Evolutionary conservation across 208 protist species (phyloP).

Genomic region (Crithidia brevicula): DNA sequence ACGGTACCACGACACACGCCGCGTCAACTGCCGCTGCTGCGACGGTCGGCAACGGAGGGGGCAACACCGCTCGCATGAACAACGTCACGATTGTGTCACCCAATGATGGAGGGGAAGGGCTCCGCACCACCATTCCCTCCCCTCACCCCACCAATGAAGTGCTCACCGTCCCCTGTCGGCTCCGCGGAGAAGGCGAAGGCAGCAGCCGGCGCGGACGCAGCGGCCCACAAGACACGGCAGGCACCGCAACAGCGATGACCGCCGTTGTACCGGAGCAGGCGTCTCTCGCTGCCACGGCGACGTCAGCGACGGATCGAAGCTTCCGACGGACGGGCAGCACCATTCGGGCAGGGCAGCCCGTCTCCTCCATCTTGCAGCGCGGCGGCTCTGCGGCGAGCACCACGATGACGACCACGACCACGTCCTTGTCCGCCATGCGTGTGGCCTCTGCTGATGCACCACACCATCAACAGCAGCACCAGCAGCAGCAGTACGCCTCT

Average conservation of each 20-base stretch:
- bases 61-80: not conserved
- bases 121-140: not conserved
- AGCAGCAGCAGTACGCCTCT: not conserved
- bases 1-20: not conserved
- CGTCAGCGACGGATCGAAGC: not conserved
- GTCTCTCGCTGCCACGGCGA: not conserved
- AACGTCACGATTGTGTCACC: slow-evolving; percentile 4
- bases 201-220: not conserved
- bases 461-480: not conserved
- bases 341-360: not conserved
- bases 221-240: not conserved
- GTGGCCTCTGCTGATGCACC: not conserved
- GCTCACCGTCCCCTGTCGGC: not conserved
- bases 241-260: not conserved
- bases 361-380: slow-evolving; percentile 11
- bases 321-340: not conserved
- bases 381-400: slow-evolving; percentile 6
- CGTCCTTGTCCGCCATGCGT: not conserved
- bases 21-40: not conserved
- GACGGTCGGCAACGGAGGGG: not conserved
- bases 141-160: slow-evolving; percentile 6
- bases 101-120: not conserved
- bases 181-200: not conserved
- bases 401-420: not conserved
- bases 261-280: too few relatives aligned